These are phyloP conservation scores for Phytophthora rubi DNA, from an alignment of 352 stramenopile species.

Conservation along the genomic window DNA sequence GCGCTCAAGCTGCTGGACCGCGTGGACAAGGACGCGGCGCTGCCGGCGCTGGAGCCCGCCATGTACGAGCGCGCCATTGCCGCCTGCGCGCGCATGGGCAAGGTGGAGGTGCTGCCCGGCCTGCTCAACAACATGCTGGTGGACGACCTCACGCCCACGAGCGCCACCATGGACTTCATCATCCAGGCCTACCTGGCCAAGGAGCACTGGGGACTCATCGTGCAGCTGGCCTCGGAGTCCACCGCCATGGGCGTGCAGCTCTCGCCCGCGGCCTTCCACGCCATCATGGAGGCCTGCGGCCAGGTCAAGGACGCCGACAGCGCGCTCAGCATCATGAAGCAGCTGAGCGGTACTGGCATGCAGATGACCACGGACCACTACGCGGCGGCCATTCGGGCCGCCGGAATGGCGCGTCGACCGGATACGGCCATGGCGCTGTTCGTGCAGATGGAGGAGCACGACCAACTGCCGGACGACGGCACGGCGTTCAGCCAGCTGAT, in stretches of 20 bases:
- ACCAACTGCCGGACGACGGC: slow-evolving; percentile 47
- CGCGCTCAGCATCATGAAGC: slow-evolving; percentile 56
- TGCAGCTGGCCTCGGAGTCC: slow-evolving; percentile 51
- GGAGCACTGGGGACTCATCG: slow-evolving; percentile 69
- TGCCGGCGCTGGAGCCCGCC: slow-evolving; percentile 59
- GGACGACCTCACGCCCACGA: slow-evolving; percentile 67
- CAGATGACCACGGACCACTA: slow-evolving; percentile 52
- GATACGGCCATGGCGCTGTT: slow-evolving; percentile 69
- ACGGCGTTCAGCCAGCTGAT: slow-evolving; percentile 77
- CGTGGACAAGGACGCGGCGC: slow-evolving; percentile 59
- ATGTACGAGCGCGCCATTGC: slow-evolving; percentile 88
- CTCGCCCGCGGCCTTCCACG: slow-evolving; percentile 74
- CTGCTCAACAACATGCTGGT: slow-evolving; percentile 83
- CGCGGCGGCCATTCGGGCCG: slow-evolving; percentile 66
- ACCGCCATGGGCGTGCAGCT: slow-evolving; percentile 56
- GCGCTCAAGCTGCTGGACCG: slow-evolving; percentile 77
- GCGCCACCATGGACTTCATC: slow-evolving; percentile 79
- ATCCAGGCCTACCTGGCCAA: slow-evolving; percentile 80
- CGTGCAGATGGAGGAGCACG: slow-evolving; percentile 67
- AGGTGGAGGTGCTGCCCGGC: slow-evolving; percentile 76
- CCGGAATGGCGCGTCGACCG: slow-evolving; percentile 59
- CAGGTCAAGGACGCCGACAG: slow-evolving; percentile 60
- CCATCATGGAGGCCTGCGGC: slow-evolving; percentile 75
- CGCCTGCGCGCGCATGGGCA: slow-evolving; percentile 79
- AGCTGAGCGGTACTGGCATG: slow-evolving; percentile 36